Percentiles rank a stretch among this genome's conserved stretches.
These are phyloP conservation scores for Phlyctochytrium bullatum DNA, from an alignment of 192 early-diverging fungal genomes.

Conservation along the genomic window DNA sequence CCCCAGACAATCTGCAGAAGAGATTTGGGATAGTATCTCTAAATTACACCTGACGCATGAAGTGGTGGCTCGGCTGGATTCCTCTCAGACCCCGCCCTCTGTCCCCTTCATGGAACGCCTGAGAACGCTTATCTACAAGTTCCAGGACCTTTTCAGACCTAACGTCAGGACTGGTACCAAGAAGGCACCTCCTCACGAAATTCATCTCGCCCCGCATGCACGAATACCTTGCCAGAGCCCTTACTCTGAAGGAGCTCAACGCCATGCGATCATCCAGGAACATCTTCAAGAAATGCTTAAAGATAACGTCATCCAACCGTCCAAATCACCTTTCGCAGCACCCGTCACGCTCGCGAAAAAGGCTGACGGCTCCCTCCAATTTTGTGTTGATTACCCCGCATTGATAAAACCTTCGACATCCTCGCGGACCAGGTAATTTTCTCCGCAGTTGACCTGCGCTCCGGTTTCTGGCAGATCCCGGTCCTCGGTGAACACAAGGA, in stretches of 20 bases:
- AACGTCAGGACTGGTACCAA: neutral
- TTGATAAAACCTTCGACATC: constrained; percentile 40
- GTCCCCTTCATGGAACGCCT: neutral
- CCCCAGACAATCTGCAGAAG: no score
- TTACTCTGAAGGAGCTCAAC: constrained; percentile 12
- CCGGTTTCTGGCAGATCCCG: constrained; percentile 36
- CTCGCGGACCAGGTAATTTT: constrained; percentile 29
- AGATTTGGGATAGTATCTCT: no score
- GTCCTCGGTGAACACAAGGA: constrained; percentile 15
- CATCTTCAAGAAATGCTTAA: constrained; percentile 23
- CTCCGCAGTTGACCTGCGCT: constrained; percentile 44
- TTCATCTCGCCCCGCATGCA: neutral
- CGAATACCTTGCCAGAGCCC: neutral
- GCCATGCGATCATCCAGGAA: neutral
- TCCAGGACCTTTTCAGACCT: neutral
- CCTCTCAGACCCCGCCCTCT: neutral
- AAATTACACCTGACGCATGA: neutral
- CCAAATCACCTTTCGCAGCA: constrained; percentile 37
- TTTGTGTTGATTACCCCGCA: constrained; percentile 55
- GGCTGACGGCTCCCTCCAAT: constrained; percentile 43
- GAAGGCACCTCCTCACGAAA: neutral
- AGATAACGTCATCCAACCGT: constrained; percentile 35
- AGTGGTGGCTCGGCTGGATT: neutral
- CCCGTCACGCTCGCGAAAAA: constrained; percentile 43
- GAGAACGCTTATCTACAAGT: neutral